Evolutionary conservation across 1,284 basidiomycete genomes (phyloP), one percentile per base, ranked within the genome.

Genomic region (Agaricales sp.): DNA sequence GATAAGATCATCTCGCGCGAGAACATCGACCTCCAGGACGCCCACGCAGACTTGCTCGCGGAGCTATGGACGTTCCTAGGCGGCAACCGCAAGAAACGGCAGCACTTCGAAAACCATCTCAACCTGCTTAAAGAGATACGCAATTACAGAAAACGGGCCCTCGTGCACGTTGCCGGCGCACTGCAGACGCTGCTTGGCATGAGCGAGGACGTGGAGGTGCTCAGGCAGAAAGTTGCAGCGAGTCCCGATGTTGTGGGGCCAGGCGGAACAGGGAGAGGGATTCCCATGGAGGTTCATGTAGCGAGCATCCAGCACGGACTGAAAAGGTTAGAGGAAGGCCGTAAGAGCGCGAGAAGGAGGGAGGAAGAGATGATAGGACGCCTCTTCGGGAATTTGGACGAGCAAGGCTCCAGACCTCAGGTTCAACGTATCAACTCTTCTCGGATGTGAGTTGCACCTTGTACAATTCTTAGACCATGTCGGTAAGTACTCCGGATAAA

Each of bases 261-360:
- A 16, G 66, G 64, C 30, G 30, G 30, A n/a, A n/a, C n/a, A n/a
- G n/a, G 30, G 30, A 35, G n/a, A 11, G 20, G 41, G 13, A 68
- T 86, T n/a, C 81, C 83, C 2, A 63, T 81, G 2, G 76, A 81
- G 51, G 82, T 87, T 20, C 82, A 87, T 56, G 77, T 87, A 62
- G 74, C 74, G 63, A 83, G 78, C 52, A 84, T 87, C 54, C 67
- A 65, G 58, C 67, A 58, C 41, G 83, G 85, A 8, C 57, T 87
- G 55, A 73, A 82, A 54, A 70, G 83, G 57, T 56, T 87, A 58
- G 74, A 71, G 57, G 75, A 80, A 56, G 71, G 78, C 11, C 69
- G 80, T 54, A 57, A 66, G n/a, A 67, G 11, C 11, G 30, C 30
- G 30, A 35, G 55, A 50, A 54, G 61, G 51, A 52, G 61, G 48